Evolutionary conservation across 768 basidiomycete genomes (phyloP).

Genomic region (Leccinum arenicola): DNA sequence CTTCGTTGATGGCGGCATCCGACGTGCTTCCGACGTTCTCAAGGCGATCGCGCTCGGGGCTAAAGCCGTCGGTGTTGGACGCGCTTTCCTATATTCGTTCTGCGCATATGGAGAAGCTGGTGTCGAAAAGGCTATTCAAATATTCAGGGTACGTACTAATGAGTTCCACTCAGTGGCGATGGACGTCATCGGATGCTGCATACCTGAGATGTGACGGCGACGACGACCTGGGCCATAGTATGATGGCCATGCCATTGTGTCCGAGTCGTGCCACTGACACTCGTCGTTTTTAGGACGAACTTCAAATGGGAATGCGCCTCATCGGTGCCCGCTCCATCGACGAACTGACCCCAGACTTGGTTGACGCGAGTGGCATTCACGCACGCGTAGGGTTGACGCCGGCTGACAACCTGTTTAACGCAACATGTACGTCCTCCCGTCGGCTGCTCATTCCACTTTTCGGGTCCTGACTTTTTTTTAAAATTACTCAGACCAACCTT

Average conservation of each 20-base stretch:
- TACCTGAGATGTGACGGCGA: background rate
- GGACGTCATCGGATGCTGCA: background rate
- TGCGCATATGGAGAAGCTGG: conserved; percentile 84
- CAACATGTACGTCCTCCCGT: conserved; percentile 30
- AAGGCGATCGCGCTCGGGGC: conserved; percentile 84
- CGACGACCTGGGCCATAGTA: background rate
- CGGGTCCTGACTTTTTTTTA: background rate
- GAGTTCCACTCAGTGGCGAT: conserved; percentile 22
- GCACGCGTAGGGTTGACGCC: conserved; percentile 29
- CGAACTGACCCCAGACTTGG: conserved; percentile 82
- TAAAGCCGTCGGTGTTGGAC: conserved; percentile 75
- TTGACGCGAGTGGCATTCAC: conserved; percentile 57
- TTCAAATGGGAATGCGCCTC: conserved; percentile 93
- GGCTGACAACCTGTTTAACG: conserved; percentile 28
- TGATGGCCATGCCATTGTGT: background rate
- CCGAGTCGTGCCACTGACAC: background rate
- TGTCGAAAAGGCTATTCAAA: conserved; percentile 78
- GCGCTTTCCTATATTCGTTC: conserved; percentile 83
- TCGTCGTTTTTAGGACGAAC: conserved; percentile 64
- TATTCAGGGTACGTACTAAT: conserved; percentile 52
- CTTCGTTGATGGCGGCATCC: conserved; percentile 90
- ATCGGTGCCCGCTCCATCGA: conserved; percentile 78
- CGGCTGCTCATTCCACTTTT: background rate
- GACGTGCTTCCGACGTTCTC: conserved; percentile 81
- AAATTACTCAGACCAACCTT: conserved; percentile 26